Conservation (phyloP, 176 grass and related monocot genomes). For the Oryza glumipatula region DNA sequence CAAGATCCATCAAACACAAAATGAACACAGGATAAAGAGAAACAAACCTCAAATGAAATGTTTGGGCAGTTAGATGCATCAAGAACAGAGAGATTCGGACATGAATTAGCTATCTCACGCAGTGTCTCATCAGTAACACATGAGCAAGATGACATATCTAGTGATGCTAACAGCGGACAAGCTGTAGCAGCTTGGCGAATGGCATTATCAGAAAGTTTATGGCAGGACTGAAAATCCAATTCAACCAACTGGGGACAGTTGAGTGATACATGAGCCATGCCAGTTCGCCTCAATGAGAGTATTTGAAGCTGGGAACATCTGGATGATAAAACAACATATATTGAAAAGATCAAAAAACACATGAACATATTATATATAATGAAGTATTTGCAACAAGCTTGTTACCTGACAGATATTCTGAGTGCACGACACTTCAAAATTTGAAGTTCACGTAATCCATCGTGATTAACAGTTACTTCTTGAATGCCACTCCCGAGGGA, state of each 20-base stretch:
- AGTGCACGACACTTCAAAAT: constrained; percentile 80
- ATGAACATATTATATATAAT: constrained; percentile 8
- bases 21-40: neutral
- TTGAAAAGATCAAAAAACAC: constrained; percentile 7
- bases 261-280: constrained; percentile 89
- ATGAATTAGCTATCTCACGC: constrained; percentile 77
- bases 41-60: constrained; percentile 90
- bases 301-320: constrained; percentile 81
- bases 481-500: constrained; percentile 75
- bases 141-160: constrained; percentile 90
- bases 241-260: constrained; percentile 79
- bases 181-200: constrained; percentile 80
- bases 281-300: constrained; percentile 77
- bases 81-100: constrained; percentile 73
- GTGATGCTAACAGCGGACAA: constrained; percentile 64
- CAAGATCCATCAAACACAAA: constrained; percentile 20
- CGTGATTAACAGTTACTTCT: constrained; percentile 86
- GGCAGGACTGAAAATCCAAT: constrained; percentile 83
- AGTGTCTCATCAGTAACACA: constrained; percentile 93
- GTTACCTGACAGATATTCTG: constrained; percentile 89
- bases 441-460: constrained; percentile 70
- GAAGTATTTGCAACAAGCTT: constrained; percentile 17
- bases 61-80: constrained; percentile 93
- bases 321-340: constrained; percentile 38
- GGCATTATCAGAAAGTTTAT: constrained; percentile 92